Conservation (phyloP, 2,329 filamentous ascomycete genomes). For the Trichophyton benhamiae region DNA sequence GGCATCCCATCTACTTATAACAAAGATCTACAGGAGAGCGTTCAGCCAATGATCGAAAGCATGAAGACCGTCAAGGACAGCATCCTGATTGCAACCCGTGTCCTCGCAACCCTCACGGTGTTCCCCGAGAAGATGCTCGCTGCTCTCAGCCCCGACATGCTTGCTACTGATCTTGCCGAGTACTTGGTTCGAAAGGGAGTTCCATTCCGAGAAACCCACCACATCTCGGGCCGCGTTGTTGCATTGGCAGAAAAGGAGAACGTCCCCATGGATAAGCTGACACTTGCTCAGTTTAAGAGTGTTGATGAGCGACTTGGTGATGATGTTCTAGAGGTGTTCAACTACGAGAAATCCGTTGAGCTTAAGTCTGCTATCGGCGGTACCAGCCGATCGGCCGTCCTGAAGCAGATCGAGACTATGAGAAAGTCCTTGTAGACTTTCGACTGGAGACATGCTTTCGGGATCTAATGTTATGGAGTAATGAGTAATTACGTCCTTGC, state of each 20-base stretch:
- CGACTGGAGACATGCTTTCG: not conserved
- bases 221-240: constrained; percentile 61
- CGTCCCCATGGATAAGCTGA: constrained; percentile 58
- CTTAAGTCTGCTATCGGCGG: constrained; percentile 63
- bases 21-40: constrained; percentile 82
- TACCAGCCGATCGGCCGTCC: constrained; percentile 57
- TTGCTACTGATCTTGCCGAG: constrained; percentile 48
- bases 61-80: constrained; percentile 70
- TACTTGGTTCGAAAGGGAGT: constrained; percentile 36
- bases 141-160: constrained; percentile 69
- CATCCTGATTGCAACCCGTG: constrained; percentile 69
- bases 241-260: constrained; percentile 56
- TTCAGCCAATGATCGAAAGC: constrained; percentile 74
- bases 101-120: constrained; percentile 59
- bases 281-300: constrained; percentile 51
- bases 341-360: constrained; percentile 77
- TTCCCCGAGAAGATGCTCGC: constrained; percentile 65
- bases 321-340: constrained; percentile 58
- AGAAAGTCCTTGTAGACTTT: constrained; percentile 8
- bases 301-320: constrained; percentile 59
- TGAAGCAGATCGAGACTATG: constrained; percentile 56
- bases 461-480: not conserved
- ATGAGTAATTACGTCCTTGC: not conserved
- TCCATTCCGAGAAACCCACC: constrained; percentile 69
- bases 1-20: constrained; percentile 75